Conservation (phyloP, 352 stramenopile species). For the Detonula confervacea region DNA sequence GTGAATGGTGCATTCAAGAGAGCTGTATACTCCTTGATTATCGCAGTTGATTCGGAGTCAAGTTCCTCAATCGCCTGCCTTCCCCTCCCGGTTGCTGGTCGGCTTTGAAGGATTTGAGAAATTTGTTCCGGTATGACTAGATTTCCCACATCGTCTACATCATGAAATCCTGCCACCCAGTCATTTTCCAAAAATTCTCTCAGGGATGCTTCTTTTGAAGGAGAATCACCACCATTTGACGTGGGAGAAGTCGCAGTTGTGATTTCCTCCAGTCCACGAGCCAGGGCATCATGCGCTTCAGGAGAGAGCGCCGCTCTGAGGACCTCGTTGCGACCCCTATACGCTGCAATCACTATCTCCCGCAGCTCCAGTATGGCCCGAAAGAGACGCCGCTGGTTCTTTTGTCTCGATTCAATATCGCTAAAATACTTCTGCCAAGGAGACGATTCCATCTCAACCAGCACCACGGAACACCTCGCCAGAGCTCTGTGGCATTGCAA, state of each 20-base stretch:
- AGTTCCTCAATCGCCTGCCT: constrained; percentile 65
- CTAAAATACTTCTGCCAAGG: constrained; percentile 67
- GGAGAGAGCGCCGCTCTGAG: constrained; percentile 64
- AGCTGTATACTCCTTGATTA: constrained; percentile 69
- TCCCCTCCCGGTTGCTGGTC: constrained; percentile 38
- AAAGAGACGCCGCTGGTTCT: constrained; percentile 52
- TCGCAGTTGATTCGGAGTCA: constrained; percentile 57
- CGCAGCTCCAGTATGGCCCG: constrained; percentile 65
- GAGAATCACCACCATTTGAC: neutral
- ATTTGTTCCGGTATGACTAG: constrained; percentile 72
- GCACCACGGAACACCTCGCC: constrained; percentile 68
- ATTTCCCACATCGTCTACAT: constrained; percentile 50
- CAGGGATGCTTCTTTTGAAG: constrained; percentile 59
- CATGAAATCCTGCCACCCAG: constrained; percentile 73
- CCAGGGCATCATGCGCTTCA: constrained; percentile 63
- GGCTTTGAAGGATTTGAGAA: constrained; percentile 36
- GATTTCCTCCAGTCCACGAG: constrained; percentile 64
- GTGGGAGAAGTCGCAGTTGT: neutral
- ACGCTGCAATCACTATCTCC: constrained; percentile 77
- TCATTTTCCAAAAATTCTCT: constrained; percentile 68
- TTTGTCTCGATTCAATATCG: constrained; percentile 69
- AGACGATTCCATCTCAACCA: constrained; percentile 76
- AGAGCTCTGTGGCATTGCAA: constrained; percentile 81
- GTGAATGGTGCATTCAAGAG: constrained; percentile 76
- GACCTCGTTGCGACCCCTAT: constrained; percentile 69